phyloP scores from a whole-genome alignment of 805 yeast species.

The Candida dajiaensis region DNA sequence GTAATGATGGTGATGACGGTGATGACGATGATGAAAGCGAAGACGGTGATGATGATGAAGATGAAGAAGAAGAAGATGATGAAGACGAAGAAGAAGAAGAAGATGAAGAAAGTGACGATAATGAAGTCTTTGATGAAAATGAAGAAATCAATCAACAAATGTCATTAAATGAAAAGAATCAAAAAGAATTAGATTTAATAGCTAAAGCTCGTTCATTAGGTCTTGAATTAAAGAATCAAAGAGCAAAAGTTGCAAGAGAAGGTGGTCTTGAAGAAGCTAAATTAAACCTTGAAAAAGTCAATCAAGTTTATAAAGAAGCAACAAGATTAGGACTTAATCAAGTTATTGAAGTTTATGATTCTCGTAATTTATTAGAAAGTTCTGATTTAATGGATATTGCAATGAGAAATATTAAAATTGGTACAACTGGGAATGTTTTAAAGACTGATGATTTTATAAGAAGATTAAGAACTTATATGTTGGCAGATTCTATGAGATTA shows the following conservation, averaged over 20 bases:
- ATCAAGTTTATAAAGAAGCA: conserved; percentile 39
- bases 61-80: neutral
- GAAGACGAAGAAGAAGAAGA: conserved; percentile 1
- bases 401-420: conserved; percentile 54
- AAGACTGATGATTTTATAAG: conserved; percentile 41
- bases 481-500: conserved; percentile 25
- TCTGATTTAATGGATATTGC: conserved; percentile 60
- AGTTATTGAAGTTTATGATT: conserved; percentile 52
- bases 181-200: conserved; percentile 25
- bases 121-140: conserved; percentile 4
- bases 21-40: conserved; percentile 5
- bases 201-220: conserved; percentile 28
- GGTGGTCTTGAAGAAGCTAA: conserved; percentile 49
- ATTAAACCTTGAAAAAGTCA: conserved; percentile 38
- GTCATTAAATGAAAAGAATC: conserved; percentile 2
- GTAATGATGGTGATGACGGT: conserved; percentile 1
- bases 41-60: conserved; percentile 1
- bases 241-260: conserved; percentile 49
- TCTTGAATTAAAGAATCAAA: conserved; percentile 28
- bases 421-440: conserved; percentile 46
- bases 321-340: conserved; percentile 30
- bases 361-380: conserved; percentile 55
- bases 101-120: conserved; percentile 1
- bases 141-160: conserved; percentile 1
- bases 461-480: conserved; percentile 32